Evolutionary conservation across 2,329 filamentous ascomycete species (phyloP).

Genomic region (Fusarium sp.): DNA sequence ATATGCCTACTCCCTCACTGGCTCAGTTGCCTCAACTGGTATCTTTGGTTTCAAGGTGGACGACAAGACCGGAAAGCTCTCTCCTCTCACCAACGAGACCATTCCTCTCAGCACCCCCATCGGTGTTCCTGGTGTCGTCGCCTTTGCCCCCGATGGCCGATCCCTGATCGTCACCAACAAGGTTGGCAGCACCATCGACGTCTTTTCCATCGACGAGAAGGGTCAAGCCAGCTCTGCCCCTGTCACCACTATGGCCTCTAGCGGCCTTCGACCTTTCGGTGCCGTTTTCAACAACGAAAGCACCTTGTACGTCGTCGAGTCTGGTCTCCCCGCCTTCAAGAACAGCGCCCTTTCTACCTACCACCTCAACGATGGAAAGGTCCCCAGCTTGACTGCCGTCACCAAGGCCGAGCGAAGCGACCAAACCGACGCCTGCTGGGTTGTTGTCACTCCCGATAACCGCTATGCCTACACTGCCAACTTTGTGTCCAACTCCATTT

Average conservation of each 20-base stretch:
- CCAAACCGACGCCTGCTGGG: slow-evolving; percentile 38
- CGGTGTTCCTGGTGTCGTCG: slow-evolving; percentile 35
- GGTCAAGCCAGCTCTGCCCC: slow-evolving; percentile 18
- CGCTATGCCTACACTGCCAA: slow-evolving; percentile 35
- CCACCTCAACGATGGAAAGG: slow-evolving; percentile 2
- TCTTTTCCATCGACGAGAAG: slow-evolving; percentile 27
- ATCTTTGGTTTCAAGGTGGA: slow-evolving; percentile 39
- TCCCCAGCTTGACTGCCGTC: slow-evolving; percentile 2
- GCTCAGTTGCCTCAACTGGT: slow-evolving; percentile 37
- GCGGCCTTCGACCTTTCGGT: slow-evolving; percentile 3
- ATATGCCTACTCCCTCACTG: slow-evolving; percentile 33
- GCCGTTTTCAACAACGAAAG: slow-evolving; percentile 10
- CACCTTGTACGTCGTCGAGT: slow-evolving; percentile 10
- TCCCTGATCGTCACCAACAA: slow-evolving; percentile 38
- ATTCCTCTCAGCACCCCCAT: slow-evolving; percentile 37
- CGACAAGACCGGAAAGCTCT: slow-evolving; percentile 15
- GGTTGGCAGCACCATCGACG: slow-evolving; percentile 37
- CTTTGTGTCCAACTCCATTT: slow-evolving; percentile 37
- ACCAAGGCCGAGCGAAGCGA: slow-evolving; percentile 3
- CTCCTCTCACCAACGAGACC: slow-evolving; percentile 35
- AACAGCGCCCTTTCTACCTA: slow-evolving; percentile 9
- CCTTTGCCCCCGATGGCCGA: slow-evolving; percentile 30
- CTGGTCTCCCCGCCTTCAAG: not conserved
- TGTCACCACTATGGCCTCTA: not conserved
- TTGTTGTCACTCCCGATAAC: slow-evolving; percentile 34